Percentiles rank a stretch among this genome's conserved stretches.
Conservation (phyloP, 2,329 filamentous ascomycete genomes). For the Penicillium sp. region DNA sequence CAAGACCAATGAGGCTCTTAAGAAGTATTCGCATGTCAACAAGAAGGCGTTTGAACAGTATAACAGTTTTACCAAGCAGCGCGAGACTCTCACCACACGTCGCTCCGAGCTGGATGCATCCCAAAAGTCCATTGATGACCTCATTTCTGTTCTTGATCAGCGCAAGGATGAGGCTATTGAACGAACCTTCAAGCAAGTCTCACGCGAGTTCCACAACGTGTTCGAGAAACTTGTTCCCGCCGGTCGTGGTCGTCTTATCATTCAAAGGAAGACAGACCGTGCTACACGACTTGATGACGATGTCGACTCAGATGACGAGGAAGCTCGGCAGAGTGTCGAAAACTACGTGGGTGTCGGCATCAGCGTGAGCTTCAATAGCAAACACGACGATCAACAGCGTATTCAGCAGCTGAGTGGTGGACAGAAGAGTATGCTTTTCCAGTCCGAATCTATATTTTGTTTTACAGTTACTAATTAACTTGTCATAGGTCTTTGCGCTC, state of each 20-base stretch:
- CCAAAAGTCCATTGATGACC: conserved; percentile 82
- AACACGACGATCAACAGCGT: conserved; percentile 95
- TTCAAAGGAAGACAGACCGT: conserved; percentile 83
- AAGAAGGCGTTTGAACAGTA: conserved; percentile 99
- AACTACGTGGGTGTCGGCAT: conserved; percentile 97
- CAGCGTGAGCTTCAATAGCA: conserved; percentile 97
- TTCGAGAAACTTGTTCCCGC: conserved; percentile 95
- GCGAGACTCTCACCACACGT: conserved; percentile 80
- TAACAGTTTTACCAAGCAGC: conserved; percentile 91
- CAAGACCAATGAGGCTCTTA: conserved; percentile 86
- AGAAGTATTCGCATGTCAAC: conserved; percentile 97
- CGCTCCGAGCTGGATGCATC: conserved; percentile 83
- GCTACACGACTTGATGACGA: conserved; percentile 64
- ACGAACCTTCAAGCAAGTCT: conserved; percentile 97
- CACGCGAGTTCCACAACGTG: conserved; percentile 84
- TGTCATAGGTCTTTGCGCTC: conserved; percentile 74
- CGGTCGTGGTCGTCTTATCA: conserved; percentile 85
- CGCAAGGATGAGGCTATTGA: conserved; percentile 98
- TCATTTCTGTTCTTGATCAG: conserved; percentile 89
- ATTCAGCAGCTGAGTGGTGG: conserved; percentile 97
- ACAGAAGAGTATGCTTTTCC: conserved; percentile 77
- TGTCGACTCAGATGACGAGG: conserved; percentile 63
- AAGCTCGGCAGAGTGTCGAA: conserved; percentile 67
- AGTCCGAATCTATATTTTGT: not conserved
- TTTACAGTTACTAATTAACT: conserved; percentile 12